Base-by-base conservation (phyloP, 1,284 basidiomycete species). In the Puccinia novopanici region DNA sequence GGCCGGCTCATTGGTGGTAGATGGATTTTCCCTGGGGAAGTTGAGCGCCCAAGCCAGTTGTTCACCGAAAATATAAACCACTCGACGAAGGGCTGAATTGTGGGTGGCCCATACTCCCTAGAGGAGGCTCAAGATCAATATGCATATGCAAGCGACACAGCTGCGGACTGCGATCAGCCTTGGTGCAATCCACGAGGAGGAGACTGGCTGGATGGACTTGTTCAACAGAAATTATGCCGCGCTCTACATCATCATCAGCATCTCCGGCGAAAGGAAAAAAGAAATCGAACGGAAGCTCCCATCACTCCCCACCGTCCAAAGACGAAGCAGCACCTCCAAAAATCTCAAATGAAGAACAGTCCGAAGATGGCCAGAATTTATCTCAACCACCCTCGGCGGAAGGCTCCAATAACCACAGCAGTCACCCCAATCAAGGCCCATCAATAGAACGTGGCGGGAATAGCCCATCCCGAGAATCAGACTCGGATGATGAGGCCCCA, bases 371-470 rank as follows among this genome's bases (percentile, higher is more conserved):
- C 48, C 24, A 72, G 5, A 12, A 72, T 6, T 2, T n/a, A 3
- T 30, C 70, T 17, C 50, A 24, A 4, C 50, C 50, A 19, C 10
- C 6, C 30, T 37, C n/a, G 37, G 30, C 52, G 1, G 52, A 73
- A 15, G 70, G 22, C 8, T 10, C 52, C 15, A 24, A 73, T n/a
- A 19, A n/a, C 30, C 88, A 88, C 71, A 81, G 84, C 45, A 85
- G 86, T 30, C 84, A 85, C 8, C 87, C 89, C 0, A 89, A 90
- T 57, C 86, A 88, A 70, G 88, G 91, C n/a, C 87, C 89, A 22
- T 87, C 87, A 37, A 88, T 98, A 27, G 89, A 95, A 65, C 91
- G 93, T 80, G 88, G 89, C 82, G 88, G 13, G 4, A 42, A 75
- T 40, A 34, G 27, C 3, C 6, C 1, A 5, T 2, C 8, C 22